Percentiles rank a stretch among this genome's conserved stretches.
Conservation (phyloP, 805 yeast species). For the Sugiyamaella lignohabitans region DNA sequence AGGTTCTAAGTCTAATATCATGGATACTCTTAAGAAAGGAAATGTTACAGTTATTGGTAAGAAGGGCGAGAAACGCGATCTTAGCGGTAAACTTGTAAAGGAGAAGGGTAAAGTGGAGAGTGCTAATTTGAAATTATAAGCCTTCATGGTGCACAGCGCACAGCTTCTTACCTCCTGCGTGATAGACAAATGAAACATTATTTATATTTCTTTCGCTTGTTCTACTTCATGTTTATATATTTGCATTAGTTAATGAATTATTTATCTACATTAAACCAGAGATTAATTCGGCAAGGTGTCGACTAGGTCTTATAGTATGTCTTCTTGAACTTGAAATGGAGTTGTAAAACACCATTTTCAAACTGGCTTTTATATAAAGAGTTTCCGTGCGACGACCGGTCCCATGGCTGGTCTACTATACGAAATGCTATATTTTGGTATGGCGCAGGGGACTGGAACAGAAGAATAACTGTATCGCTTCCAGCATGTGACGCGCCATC, state of each 20-base stretch:
- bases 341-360: conserved; percentile 32
- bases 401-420: conserved; percentile 34
- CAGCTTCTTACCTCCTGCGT: neutral
- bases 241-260: conserved; percentile 7
- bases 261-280: too few species aligned
- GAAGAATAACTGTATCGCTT: conserved; percentile 20
- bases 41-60: conserved; percentile 73
- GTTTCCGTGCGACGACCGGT: conserved; percentile 23
- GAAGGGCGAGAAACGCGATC: conserved; percentile 68
- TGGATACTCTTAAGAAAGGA: conserved; percentile 67
- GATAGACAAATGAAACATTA: neutral
- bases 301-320: conserved; percentile 25
- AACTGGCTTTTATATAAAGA: conserved; percentile 29
- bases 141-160: too few species aligned
- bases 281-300: too few species aligned
- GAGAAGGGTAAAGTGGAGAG: conserved; percentile 28
- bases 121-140: conserved; percentile 29
- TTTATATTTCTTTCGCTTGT: too few species aligned
- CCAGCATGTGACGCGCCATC: conserved; percentile 17
- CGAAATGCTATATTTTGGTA: conserved; percentile 33
- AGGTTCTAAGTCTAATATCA: conserved; percentile 54
- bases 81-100: conserved; percentile 58
- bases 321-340: conserved; percentile 33
- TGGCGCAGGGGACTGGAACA: conserved; percentile 31
- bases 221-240: too few species aligned